A percentile compares a stretch with the other conserved stretches of the same genome.
Evolutionary conservation across 2,329 filamentous ascomycete species (phyloP).

Genomic region (Arachnopeziza araneosa): DNA sequence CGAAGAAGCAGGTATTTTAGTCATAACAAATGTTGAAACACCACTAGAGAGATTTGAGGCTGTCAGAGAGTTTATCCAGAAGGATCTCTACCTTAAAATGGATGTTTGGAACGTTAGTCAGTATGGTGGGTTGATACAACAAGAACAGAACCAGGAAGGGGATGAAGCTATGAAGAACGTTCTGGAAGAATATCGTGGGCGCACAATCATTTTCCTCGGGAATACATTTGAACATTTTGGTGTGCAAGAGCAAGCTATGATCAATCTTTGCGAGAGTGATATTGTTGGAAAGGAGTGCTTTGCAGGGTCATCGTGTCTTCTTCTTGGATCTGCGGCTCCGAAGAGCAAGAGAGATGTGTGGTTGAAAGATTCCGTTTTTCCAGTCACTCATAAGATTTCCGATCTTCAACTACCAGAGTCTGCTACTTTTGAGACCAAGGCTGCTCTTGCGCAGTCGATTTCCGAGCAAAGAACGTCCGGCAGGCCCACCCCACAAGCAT

Average conservation of each 20-base stretch:
- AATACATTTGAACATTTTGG: conserved; percentile 3
- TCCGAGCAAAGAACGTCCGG: background rate
- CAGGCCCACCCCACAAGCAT: background rate
- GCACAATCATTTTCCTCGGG: conserved; percentile 8
- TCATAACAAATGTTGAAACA: conserved; percentile 3
- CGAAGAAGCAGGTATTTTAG: conserved; percentile 4
- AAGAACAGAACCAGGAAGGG: background rate
- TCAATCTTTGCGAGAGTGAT: conserved; percentile 6
- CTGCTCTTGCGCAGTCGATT: conserved; percentile 1
- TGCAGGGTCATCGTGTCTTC: conserved; percentile 3
- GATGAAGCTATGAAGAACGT: background rate
- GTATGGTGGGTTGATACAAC: conserved; percentile 2
- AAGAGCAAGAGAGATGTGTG: conserved; percentile 1
- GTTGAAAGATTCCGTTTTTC: conserved; percentile 4
- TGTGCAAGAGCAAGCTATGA: conserved; percentile 1
- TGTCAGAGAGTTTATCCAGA: conserved; percentile 5
- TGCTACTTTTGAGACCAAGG: background rate
- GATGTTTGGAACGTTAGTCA: conserved; percentile 8
- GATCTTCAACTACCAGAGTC: conserved; percentile 1
- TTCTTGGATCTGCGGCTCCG: conserved; percentile 1
- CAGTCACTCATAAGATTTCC: conserved; percentile 1
- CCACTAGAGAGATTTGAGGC: conserved; percentile 3
- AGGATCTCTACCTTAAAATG: conserved; percentile 3
- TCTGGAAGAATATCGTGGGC: conserved; percentile 1
- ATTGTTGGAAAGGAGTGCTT: conserved; percentile 2